Conservation (phyloP, 768 basidiomycete species). For the Neoboletus magnificus region DNA sequence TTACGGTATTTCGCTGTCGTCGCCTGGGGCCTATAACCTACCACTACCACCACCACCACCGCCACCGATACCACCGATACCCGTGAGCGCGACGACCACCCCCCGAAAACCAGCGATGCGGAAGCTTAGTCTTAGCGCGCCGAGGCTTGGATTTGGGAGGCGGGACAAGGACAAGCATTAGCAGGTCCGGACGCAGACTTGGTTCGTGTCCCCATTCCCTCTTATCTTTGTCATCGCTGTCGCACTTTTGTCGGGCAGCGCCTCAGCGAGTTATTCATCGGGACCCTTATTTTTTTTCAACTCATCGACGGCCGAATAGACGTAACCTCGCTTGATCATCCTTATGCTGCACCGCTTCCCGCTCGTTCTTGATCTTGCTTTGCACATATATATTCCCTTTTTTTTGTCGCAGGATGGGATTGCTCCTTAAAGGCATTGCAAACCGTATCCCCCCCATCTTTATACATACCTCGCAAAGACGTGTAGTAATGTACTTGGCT, state of each 20-base stretch:
- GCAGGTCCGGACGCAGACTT: conserved; percentile 10
- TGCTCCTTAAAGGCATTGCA: conserved; percentile 12
- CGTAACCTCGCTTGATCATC: conserved; percentile 20
- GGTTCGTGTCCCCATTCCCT: not conserved
- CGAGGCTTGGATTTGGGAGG: conserved; percentile 55
- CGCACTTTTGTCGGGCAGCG: not conserved
- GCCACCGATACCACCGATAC: not conserved
- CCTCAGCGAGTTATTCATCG: not conserved
- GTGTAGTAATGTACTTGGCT: conserved; percentile 27
- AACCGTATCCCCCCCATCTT: conserved; percentile 14
- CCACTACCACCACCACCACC: not conserved
- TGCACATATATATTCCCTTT: conserved; percentile 3
- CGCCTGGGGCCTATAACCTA: conserved; percentile 16
- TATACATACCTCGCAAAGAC: conserved; percentile 24
- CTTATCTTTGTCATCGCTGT: not conserved
- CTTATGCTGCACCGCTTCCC: conserved; percentile 26
- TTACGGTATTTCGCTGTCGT: conserved; percentile 13
- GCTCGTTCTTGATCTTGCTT: not conserved
- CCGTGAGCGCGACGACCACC: conserved; percentile 19
- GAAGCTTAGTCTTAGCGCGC: conserved; percentile 66
- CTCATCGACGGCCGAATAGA: not conserved
- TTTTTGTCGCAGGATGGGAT: conserved; percentile 11
- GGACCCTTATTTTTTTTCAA: not conserved
- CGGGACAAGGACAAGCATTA: conserved; percentile 46
- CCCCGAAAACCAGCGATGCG: conserved; percentile 44